Conservation (phyloP, 805 yeast genomes). For the Wickerhamiella nectarea region DNA sequence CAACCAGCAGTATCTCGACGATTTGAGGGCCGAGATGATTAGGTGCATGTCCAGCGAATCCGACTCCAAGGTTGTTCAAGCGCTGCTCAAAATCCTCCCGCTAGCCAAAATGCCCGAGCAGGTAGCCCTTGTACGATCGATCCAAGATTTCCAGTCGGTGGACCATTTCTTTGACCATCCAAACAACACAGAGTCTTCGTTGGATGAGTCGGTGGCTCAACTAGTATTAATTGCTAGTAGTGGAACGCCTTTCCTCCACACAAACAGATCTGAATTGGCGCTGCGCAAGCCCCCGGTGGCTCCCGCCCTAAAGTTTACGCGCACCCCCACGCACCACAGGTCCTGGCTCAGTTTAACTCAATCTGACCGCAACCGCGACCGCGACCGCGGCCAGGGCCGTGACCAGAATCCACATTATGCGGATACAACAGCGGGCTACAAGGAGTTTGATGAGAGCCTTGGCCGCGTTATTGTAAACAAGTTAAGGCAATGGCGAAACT, state of each 20-base stretch:
- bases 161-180: background rate
- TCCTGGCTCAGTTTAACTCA: background rate
- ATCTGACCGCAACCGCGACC: background rate
- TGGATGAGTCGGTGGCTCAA: background rate
- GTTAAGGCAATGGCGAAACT: slow-evolving; percentile 1
- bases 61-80: background rate
- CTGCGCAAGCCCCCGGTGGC: background rate
- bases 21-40: slow-evolving; percentile 11
- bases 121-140: background rate
- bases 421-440: background rate
- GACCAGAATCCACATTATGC: too few species aligned
- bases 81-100: background rate
- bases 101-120: background rate
- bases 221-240: background rate
- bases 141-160: background rate
- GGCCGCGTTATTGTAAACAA: background rate
- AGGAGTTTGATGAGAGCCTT: slow-evolving; percentile 2
- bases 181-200: background rate
- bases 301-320: background rate
- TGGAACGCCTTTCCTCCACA: background rate
- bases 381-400: too few species aligned
- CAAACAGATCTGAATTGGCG: background rate
- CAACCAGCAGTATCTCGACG: slow-evolving; percentile 3
- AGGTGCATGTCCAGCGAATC: slow-evolving; percentile 6
- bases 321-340: background rate